phyloP scores from a whole-genome alignment of 129 eudicot genomes.

The Oenanthe sinensis region DNA sequence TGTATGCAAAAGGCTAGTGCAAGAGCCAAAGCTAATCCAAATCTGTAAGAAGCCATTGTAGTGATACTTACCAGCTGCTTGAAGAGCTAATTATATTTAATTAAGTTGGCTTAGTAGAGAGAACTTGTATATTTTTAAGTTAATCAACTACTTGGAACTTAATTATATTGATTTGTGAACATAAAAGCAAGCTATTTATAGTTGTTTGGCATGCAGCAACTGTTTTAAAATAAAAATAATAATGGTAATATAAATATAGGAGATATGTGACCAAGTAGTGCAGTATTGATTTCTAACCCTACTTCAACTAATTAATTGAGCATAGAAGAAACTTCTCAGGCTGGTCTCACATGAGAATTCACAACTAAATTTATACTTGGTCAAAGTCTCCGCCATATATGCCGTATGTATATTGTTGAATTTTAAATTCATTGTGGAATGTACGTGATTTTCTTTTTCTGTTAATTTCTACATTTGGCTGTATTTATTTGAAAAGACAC shows the following conservation, averaged over 20 bases:
- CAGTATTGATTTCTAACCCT: neutral
- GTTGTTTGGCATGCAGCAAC: neutral
- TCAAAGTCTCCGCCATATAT: slow-evolving; percentile 29
- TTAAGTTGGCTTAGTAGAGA: neutral
- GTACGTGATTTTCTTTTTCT: too few relatives aligned
- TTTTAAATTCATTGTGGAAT: slow-evolving; percentile 10
- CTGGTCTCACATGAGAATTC: neutral
- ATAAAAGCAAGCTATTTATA: neutral
- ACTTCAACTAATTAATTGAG: neutral
- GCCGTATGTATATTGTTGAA: slow-evolving; percentile 8
- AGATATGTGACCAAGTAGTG: neutral
- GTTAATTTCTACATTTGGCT: neutral
- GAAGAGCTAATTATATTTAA: neutral
- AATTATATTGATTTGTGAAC: neutral
- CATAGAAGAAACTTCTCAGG: neutral
- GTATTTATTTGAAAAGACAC: neutral
- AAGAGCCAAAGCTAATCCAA: slow-evolving; percentile 9
- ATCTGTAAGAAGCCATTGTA: slow-evolving; percentile 29
- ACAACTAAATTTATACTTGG: neutral
- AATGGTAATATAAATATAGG: too few relatives aligned
- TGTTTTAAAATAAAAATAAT: neutral
- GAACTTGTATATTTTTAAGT: neutral
- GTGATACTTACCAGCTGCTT: too few relatives aligned
- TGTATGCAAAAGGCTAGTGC: slow-evolving; percentile 35
- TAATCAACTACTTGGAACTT: neutral